Conservation (phyloP, 202 grass and related monocot genomes). For the Saccharum hybrid region DNA sequence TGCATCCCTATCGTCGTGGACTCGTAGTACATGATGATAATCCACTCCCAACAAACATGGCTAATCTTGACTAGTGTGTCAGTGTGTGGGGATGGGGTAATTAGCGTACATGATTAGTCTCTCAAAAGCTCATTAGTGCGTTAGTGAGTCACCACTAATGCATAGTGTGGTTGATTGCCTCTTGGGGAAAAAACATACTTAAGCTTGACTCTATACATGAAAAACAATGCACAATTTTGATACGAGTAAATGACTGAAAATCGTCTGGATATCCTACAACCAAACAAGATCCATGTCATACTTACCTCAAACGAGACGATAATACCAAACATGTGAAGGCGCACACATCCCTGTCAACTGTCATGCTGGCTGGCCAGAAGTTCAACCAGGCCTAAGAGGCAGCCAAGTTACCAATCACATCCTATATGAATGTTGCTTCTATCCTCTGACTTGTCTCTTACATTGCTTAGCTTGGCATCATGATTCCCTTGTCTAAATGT, state of each 20-base stretch:
- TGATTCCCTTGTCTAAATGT: not conserved
- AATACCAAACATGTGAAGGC: not conserved
- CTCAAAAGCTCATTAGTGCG: not conserved
- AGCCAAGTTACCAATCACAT: not conserved
- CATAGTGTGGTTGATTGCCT: not conserved
- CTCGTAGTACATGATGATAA: not conserved
- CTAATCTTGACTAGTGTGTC: not conserved
- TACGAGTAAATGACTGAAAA: not conserved
- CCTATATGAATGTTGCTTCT: not conserved
- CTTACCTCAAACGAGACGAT: not conserved
- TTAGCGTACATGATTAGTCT: not conserved
- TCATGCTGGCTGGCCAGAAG: too few species aligned
- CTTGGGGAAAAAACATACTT: not conserved
- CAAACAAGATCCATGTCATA: not conserved
- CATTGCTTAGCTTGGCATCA: not conserved
- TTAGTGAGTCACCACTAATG: not conserved
- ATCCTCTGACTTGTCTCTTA: not conserved
- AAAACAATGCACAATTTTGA: not conserved
- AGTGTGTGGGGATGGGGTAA: not conserved
- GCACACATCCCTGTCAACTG: not conserved
- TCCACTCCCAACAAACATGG: not conserved
- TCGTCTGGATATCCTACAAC: too few species aligned
- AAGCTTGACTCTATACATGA: not conserved
- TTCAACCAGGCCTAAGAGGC: not conserved
- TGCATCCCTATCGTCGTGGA: not conserved